Conservation (phyloP, 225 moss, liverwort and hornwort species). For the Marchantia paleacea region DNA sequence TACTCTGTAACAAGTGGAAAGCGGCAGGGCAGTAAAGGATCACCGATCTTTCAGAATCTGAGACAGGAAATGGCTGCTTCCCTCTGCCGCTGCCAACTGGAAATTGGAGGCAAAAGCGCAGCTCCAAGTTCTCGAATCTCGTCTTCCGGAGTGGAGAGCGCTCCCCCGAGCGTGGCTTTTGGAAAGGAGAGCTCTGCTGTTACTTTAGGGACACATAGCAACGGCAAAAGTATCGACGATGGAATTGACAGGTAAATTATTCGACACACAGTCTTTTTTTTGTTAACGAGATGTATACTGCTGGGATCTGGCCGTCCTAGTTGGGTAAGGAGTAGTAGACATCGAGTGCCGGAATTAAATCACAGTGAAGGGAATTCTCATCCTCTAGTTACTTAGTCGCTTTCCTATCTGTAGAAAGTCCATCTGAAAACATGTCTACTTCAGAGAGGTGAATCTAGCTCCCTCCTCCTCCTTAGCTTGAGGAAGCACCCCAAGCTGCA, state of each 20-base stretch:
- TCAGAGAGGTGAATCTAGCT: no score
- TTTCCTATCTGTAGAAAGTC: no score
- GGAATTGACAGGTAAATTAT: slow-evolving; percentile 9
- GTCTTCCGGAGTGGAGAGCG: slow-evolving; percentile 5
- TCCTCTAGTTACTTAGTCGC: no score
- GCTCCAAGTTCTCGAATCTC: slow-evolving; percentile 12
- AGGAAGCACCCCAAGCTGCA: no score
- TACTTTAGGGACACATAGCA: slow-evolving; percentile 14
- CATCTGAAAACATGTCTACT: no score
- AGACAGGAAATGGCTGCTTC: slow-evolving; percentile 26
- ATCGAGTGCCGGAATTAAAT: no score
- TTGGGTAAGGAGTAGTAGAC: no score
- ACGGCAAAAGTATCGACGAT: slow-evolving; percentile 4
- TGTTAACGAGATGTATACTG: no score
- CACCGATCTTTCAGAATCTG: not conserved
- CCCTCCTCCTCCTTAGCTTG: no score
- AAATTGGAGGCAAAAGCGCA: not conserved
- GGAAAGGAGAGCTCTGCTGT: slow-evolving; percentile 19
- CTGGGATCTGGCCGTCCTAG: no score
- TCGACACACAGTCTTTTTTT: no score
- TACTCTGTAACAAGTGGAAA: not conserved
- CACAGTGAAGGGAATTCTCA: no score
- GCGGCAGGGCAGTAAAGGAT: not conserved
- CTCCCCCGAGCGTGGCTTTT: slow-evolving; percentile 9
- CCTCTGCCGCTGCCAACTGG: slow-evolving; percentile 26